Evolutionary conservation across 495 filamentous ascomycete genomes (phyloP).

Genomic region (Clavariopsis aquatica): DNA sequence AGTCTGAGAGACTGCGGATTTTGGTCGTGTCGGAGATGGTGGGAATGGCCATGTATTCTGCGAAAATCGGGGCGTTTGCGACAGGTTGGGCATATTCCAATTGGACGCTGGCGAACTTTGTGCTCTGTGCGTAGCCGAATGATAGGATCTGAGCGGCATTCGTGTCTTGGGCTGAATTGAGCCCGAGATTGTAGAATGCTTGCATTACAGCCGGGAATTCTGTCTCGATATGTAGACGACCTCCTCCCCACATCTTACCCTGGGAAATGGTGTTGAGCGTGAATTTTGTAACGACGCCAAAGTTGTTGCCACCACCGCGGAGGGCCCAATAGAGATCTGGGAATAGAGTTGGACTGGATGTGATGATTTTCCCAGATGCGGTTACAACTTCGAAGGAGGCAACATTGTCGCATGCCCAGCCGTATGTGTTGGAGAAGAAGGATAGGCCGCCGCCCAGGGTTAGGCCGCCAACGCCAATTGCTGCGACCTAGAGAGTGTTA

Average conservation of each 20-base stretch:
- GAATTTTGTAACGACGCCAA: conserved; percentile 47
- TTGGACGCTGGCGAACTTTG: conserved; percentile 44
- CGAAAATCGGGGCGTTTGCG: conserved; percentile 37
- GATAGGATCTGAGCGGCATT: conserved; percentile 53
- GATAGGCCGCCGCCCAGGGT: conserved; percentile 50
- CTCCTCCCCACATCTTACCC: conserved; percentile 31
- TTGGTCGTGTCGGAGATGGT: conserved; percentile 45
- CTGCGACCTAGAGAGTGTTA: conserved; percentile 23
- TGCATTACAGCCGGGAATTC: conserved; percentile 41
- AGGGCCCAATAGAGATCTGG: conserved; percentile 57
- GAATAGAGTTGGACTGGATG: conserved; percentile 44
- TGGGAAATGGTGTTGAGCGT: conserved; percentile 23
- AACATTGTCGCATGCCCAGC: conserved; percentile 44
- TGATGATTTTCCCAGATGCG: conserved; percentile 49
- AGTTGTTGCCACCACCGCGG: conserved; percentile 53
- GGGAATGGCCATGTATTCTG: conserved; percentile 48
- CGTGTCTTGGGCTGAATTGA: conserved; percentile 45
- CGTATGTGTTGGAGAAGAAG: conserved; percentile 30
- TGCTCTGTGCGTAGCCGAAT: conserved; percentile 42
- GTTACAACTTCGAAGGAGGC: conserved; percentile 67
- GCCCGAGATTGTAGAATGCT: conserved; percentile 47
- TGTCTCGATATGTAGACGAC: conserved; percentile 52
- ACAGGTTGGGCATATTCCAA: conserved; percentile 49
- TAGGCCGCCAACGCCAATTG: conserved; percentile 62
- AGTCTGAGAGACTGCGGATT: conserved; percentile 50